These are phyloP conservation scores for Daldinia caldariorum DNA, from an alignment of 495 filamentous ascomycete species.

Conservation along the genomic window DNA sequence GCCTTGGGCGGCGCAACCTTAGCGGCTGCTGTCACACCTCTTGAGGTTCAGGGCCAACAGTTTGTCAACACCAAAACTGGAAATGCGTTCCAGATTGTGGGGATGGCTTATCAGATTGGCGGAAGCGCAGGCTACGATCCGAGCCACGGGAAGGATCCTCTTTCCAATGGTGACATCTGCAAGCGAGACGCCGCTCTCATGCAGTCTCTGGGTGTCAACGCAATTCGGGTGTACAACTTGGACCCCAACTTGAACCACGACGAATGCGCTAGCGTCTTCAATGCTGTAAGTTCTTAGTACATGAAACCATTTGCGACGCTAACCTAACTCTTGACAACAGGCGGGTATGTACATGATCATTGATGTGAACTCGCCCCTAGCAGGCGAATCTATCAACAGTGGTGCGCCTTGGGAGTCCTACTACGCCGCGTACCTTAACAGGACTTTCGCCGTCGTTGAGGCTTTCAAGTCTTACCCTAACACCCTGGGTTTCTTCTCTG, in stretches of 20 bases:
- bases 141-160: slow-evolving; percentile 69
- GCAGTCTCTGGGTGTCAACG: slow-evolving; percentile 84
- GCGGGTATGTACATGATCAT: slow-evolving; percentile 69
- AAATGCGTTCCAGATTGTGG: slow-evolving; percentile 87
- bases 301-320: not conserved
- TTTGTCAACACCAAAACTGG: slow-evolving; percentile 84
- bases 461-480: slow-evolving; percentile 95
- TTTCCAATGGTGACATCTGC: slow-evolving; percentile 79
- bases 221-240: slow-evolving; percentile 94
- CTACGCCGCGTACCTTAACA: slow-evolving; percentile 76
- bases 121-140: slow-evolving; percentile 82
- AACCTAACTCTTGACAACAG: slow-evolving; percentile 21
- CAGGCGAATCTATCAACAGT: slow-evolving; percentile 78
- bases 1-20: slow-evolving; percentile 61
- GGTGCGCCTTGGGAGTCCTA: slow-evolving; percentile 76
- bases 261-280: slow-evolving; percentile 90
- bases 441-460: slow-evolving; percentile 90
- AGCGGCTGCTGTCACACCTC: slow-evolving; percentile 72
- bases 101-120: slow-evolving; percentile 94
- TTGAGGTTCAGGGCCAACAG: slow-evolving; percentile 78
- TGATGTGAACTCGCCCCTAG: slow-evolving; percentile 93
- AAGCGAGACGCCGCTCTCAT: slow-evolving; percentile 92
- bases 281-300: slow-evolving; percentile 69
- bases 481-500: slow-evolving; percentile 88
- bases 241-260: slow-evolving; percentile 87